Evolutionary conservation across 371 early-diverging fungal species (phyloP).

Genomic region (Umbelopsis sp.): DNA sequence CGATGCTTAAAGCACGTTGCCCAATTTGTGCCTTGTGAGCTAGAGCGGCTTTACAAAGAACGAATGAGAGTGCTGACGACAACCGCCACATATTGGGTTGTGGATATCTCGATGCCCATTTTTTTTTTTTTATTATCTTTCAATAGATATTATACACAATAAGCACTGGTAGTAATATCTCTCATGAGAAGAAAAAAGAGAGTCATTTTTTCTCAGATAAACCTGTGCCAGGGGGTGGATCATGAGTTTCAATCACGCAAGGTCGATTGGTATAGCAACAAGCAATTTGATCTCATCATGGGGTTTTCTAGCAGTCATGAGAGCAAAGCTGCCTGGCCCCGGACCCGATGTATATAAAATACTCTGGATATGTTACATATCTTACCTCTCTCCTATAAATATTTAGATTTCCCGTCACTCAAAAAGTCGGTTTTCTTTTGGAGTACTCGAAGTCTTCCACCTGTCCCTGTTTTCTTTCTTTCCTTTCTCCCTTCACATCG

Average conservation of each 20-base stretch:
- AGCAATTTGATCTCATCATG: slow-evolving; percentile 17
- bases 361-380: slow-evolving; percentile 6
- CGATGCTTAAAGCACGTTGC: too few species aligned
- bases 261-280: not conserved
- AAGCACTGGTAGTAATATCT: too few species aligned
- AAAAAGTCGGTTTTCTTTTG: slow-evolving; percentile 15
- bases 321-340: not conserved
- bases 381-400: slow-evolving; percentile 6
- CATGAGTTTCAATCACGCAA: not conserved
- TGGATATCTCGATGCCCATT: too few species aligned
- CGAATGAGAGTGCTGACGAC: too few species aligned
- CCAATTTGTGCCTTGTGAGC: too few species aligned
- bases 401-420: slow-evolving; percentile 2
- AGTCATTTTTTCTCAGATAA: not conserved
- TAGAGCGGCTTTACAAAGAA: too few species aligned
- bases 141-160: too few species aligned
- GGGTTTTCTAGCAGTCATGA: slow-evolving; percentile 8
- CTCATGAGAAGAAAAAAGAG: too few species aligned
- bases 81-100: too few species aligned
- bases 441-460: not conserved
- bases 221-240: not conserved
- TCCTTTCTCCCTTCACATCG: not conserved
- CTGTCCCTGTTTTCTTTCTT: not conserved
- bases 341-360: slow-evolving; percentile 15
- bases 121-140: too few species aligned